Evolutionary conservation across 495 filamentous ascomycete genomes (phyloP).

Genomic region (Lineolata rhizophorae): DNA sequence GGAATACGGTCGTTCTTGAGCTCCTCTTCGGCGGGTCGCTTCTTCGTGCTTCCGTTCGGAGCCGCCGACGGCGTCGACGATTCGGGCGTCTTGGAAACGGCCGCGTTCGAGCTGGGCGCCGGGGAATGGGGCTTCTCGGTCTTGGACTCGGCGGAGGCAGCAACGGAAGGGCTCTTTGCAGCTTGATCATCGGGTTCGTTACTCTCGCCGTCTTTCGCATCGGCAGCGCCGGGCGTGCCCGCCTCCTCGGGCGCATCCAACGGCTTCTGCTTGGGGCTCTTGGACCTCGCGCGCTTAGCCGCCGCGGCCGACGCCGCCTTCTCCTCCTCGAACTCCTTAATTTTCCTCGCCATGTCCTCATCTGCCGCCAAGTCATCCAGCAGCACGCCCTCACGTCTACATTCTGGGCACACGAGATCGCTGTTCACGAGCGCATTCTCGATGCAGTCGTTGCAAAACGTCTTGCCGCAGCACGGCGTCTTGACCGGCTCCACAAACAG

Average conservation of each 20-base stretch:
- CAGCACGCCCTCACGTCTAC: constrained; percentile 69
- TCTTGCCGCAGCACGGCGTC: constrained; percentile 92
- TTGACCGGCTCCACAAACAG: constrained; percentile 95
- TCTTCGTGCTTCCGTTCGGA: constrained; percentile 29
- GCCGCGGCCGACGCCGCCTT: constrained; percentile 32
- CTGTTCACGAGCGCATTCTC: constrained; percentile 91
- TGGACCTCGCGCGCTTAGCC: constrained; percentile 24
- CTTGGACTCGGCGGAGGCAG: too few relatives aligned
- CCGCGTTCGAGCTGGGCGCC: too few relatives aligned
- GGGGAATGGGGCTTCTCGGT: too few relatives aligned
- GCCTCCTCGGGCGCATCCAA: constrained; percentile 2
- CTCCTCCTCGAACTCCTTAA: constrained; percentile 57
- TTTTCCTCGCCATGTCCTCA: constrained; percentile 51
- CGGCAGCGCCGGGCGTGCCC: not conserved
- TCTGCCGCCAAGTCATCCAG: constrained; percentile 79
- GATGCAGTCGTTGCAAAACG: constrained; percentile 98
- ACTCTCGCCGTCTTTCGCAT: not conserved
- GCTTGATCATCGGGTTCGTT: too few relatives aligned
- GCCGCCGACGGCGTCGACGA: constrained; percentile 3
- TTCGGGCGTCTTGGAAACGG: not conserved
- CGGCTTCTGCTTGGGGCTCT: constrained; percentile 19
- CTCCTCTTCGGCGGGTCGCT: constrained; percentile 60
- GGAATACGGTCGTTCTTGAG: constrained; percentile 37
- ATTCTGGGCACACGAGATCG: constrained; percentile 88
- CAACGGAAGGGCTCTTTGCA: too few relatives aligned